A percentile compares a stretch with the other conserved stretches of the same genome.
phyloP scores from a whole-genome alignment of 139 green algal species.

The Chlamydomonas incerta region DNA sequence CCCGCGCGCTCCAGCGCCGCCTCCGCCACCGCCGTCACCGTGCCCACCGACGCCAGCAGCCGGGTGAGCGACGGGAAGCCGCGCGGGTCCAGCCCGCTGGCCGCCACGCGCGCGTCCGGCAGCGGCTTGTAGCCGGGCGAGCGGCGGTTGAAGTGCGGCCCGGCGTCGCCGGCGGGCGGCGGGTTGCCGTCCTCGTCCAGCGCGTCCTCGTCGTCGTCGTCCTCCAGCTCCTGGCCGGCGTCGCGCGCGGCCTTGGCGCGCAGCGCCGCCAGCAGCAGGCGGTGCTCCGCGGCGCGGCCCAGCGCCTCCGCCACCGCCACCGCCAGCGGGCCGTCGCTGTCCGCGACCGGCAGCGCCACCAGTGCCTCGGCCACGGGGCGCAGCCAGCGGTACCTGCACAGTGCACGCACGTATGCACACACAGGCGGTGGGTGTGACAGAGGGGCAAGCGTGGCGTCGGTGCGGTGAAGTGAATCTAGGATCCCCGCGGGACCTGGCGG shows the following conservation, averaged over 20 bases:
- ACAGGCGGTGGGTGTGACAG: too few relatives aligned
- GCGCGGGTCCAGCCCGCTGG: slow-evolving; percentile 22
- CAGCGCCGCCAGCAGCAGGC: slow-evolving; percentile 48
- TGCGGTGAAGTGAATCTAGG: too few relatives aligned
- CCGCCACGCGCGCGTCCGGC: slow-evolving; percentile 46
- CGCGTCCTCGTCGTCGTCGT: slow-evolving; percentile 6
- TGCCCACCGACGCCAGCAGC: slow-evolving; percentile 11
- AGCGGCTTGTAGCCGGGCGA: slow-evolving; percentile 47
- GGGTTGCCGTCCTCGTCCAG: neutral
- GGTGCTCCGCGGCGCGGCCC: slow-evolving; percentile 52
- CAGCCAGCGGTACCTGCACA: slow-evolving; percentile 24
- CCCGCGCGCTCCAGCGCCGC: slow-evolving; percentile 40
- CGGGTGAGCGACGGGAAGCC: neutral
- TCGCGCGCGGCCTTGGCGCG: slow-evolving; percentile 19
- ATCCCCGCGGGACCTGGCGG: too few relatives aligned
- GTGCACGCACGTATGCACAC: too few relatives aligned
- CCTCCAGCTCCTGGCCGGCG: slow-evolving; percentile 3
- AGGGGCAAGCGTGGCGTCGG: too few relatives aligned
- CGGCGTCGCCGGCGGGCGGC: slow-evolving; percentile 2
- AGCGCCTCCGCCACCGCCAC: slow-evolving; percentile 58
- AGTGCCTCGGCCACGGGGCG: slow-evolving; percentile 45
- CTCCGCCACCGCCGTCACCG: slow-evolving; percentile 19
- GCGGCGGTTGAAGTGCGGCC: slow-evolving; percentile 37
- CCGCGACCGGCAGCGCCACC: slow-evolving; percentile 41
- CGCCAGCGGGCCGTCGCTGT: slow-evolving; percentile 46